A percentile compares a stretch with the other conserved stretches of the same genome.
These are phyloP conservation scores for Talaromyces borbonicus DNA, from an alignment of 495 filamentous ascomycete genomes.

Conservation along the genomic window DNA sequence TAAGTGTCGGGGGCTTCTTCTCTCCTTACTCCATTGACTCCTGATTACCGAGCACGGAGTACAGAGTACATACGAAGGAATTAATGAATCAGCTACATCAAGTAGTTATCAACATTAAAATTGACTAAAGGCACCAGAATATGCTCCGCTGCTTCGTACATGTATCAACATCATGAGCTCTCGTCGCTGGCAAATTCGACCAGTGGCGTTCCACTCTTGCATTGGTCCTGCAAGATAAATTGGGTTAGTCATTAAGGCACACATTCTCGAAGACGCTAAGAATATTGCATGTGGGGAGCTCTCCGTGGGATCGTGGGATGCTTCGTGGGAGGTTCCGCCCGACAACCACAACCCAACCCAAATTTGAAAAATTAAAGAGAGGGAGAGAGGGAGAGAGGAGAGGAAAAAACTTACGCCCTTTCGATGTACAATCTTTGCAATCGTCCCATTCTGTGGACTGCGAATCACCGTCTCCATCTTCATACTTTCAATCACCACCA, in stretches of 20 bases:
- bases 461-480: conserved; percentile 99
- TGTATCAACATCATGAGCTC: background rate
- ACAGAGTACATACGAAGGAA: no score
- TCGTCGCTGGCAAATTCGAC: conserved; percentile 39
- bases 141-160: background rate
- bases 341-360: background rate
- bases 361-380: background rate
- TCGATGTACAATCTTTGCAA: conserved; percentile 75
- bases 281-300: background rate
- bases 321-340: background rate
- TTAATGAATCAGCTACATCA: no score
- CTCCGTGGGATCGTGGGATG: no score
- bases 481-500: conserved; percentile 98
- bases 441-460: conserved; percentile 70
- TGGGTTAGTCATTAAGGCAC: no score
- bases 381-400: conserved; percentile 1
- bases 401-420: conserved; percentile 59
- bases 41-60: no score
- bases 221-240: conserved; percentile 38
- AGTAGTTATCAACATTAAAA: no score
- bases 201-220: conserved; percentile 48
- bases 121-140: background rate
- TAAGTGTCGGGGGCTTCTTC: no score
- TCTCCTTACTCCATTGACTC: no score
- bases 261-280: conserved; percentile 6